Evolutionary conservation across 2,329 filamentous ascomycete genomes (phyloP), one percentile per base, ranked within the genome.

Genomic region (Ceratocystis papillata): DNA sequence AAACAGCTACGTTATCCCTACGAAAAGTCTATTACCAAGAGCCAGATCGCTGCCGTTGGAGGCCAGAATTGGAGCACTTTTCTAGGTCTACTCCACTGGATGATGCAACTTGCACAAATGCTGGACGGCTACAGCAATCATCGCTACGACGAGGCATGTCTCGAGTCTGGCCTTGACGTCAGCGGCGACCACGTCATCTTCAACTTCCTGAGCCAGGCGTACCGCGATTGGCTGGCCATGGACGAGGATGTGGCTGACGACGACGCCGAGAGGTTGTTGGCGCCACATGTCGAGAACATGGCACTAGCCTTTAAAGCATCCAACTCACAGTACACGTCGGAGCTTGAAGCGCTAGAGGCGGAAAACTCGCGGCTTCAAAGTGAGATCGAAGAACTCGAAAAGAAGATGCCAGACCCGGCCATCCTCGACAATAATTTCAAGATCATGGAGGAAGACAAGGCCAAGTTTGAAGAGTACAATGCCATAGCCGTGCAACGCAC

Each of bases 61-160:
- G 93, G 92, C 2, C 91, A 96, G 76, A 97, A 97, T 73, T 99
- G 94, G 94, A 88, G 88, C 69, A 94, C 90, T 0, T 97, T 99
- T 72, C 79, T 99, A 12, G 94, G 92, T 0, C 79, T 99, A 74
- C 80, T 99, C 63, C 92, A 99, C 77, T 99, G 94, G 94, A 93
- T 99, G 86, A 96, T 99, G 93, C 92, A 97, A 75, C 79, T 99
- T 63, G 90, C 90, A 3, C 87, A 93, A 71, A 96, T 97, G 87
- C 84, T 97, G 73, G 92, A 97, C 69, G 83, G 88, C 25, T 97
- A 92, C 73, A 79, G 84, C 1, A 76, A 79, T 65, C 87, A 91
- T 67, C 85, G 85, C 60, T 99, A 96, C 74, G 91, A 96, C 70
- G 88, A 96, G 64, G 92, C 91, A 0, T 96, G 91, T 73, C 81